Percentiles rank a stretch among this genome's conserved stretches.
Conservation (phyloP, 1,139 yeast species). For the Waltiozyma sp. region DNA sequence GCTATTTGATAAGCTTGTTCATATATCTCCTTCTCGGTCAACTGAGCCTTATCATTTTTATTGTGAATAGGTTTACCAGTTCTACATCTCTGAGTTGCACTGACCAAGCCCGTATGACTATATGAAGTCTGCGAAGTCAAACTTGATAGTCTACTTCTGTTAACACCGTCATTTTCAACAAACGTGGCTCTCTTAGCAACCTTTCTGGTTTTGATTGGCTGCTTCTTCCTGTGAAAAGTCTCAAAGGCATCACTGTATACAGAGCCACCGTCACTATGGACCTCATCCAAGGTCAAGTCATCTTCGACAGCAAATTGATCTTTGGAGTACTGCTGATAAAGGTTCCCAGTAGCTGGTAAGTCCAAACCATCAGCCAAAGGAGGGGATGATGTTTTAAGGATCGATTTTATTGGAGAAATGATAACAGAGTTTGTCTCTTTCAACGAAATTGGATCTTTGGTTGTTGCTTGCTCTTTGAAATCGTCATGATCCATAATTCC, state of each 20-base stretch:
- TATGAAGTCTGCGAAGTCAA: background rate
- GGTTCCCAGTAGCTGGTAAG: background rate
- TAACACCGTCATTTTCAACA: background rate
- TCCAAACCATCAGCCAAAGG: background rate
- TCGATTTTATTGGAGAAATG: conserved; percentile 4
- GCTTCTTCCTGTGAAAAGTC: conserved; percentile 4
- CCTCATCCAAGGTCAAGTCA: background rate
- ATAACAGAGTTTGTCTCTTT: background rate
- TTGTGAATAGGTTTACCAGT: too few relatives aligned
- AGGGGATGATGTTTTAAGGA: conserved; percentile 6
- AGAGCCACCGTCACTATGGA: conserved; percentile 14
- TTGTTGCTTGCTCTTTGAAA: too few relatives aligned
- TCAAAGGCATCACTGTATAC: conserved; percentile 18
- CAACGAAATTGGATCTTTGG: too few relatives aligned
- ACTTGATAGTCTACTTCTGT: background rate
- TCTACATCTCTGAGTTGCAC: too few relatives aligned
- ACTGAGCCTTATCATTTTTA: background rate
- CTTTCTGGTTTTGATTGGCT: background rate
- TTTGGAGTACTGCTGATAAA: background rate
- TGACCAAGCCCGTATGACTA: background rate
- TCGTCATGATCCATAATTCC: too few relatives aligned
- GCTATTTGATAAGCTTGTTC: conserved; percentile 10
- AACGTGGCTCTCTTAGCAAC: background rate
- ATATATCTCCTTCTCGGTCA: conserved; percentile 8
- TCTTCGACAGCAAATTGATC: too few relatives aligned